Evolutionary conservation across 345 rosid species (phyloP), one percentile per base, ranked within the genome.

Genomic region (Aurinia saxatilis): DNA sequence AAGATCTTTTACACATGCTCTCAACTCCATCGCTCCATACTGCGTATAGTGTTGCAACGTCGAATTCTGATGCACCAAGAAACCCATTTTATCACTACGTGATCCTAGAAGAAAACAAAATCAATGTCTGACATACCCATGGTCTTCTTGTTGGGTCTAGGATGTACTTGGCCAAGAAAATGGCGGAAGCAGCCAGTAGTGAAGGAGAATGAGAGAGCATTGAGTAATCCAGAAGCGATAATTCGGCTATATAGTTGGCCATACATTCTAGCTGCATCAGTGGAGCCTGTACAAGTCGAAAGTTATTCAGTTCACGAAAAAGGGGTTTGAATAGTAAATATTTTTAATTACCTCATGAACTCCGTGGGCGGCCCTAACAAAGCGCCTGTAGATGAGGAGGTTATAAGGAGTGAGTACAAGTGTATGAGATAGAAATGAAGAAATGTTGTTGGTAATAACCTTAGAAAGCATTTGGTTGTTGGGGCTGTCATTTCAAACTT

Each of bases 401-500:
- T 14, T 35, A 47, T 23, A 77, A 13, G 12, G 4, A 56, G 45
- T 69, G 45, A 48, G 60, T 21, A 39, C 14, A 60, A 27, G 12
- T 36, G 18, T n/a, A 11, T 36, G 8, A 44, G 10, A 49, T 8
- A 15, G 13, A 16, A 23, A 10, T 1, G 3, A 60, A 61, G 12
- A 6, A 58, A 37, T 21, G 30, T 37, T 37, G 29, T 36, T 44
- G 16, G 27, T 50, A n/a, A n/a, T n/a, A 65, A 92, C 98, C 99
- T 81, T 63, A 93, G 68, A 59, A 93, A 93, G 44, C 96, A 93
- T 68, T 87, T 90, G 10, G 85, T 67, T 18, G 99, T 93, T 34
- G 99, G 90, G 1, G 96, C 95, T n/a, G 96, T 85, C 95, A 87
- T 79, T 73, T 93, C 97, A 57, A 90, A 93, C 82, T 87, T 90